These are phyloP conservation scores for Margaritispora aquatica DNA, from an alignment of 495 filamentous ascomycete species.

Conservation along the genomic window DNA sequence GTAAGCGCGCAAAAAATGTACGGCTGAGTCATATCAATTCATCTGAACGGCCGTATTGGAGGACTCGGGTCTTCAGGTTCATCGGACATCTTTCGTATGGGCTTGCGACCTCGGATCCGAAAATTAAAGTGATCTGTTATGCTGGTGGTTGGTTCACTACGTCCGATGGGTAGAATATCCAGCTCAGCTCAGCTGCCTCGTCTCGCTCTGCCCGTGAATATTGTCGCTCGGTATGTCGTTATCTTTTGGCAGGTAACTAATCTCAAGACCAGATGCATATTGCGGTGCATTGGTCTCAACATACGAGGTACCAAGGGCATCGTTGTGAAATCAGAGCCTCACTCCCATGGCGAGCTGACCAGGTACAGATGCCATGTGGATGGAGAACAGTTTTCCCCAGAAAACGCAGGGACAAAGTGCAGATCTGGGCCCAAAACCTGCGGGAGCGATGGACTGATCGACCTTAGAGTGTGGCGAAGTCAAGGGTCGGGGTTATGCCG, in stretches of 20 bases:
- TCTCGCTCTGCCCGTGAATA: background rate
- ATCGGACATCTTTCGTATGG: background rate
- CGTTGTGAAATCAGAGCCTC: background rate
- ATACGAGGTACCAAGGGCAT: background rate
- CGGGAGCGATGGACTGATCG: background rate
- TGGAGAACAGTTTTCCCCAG: background rate
- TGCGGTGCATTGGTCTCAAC: background rate
- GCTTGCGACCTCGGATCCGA: background rate
- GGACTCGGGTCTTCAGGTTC: background rate
- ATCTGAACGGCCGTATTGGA: background rate
- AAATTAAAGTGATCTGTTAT: background rate
- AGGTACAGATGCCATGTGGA: background rate
- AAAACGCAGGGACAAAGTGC: background rate
- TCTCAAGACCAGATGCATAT: background rate
- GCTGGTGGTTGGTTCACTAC: background rate
- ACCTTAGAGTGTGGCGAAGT: background rate
- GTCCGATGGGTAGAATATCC: no score
- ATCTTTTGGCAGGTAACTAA: background rate
- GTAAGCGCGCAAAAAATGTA: background rate
- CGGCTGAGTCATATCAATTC: background rate
- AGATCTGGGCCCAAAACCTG: background rate
- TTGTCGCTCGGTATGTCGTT: background rate
- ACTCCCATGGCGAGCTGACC: background rate
- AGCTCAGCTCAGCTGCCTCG: background rate
- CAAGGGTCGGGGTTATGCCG: background rate